Conservation (phyloP, 768 basidiomycete genomes). For the Daedalea quercina region DNA sequence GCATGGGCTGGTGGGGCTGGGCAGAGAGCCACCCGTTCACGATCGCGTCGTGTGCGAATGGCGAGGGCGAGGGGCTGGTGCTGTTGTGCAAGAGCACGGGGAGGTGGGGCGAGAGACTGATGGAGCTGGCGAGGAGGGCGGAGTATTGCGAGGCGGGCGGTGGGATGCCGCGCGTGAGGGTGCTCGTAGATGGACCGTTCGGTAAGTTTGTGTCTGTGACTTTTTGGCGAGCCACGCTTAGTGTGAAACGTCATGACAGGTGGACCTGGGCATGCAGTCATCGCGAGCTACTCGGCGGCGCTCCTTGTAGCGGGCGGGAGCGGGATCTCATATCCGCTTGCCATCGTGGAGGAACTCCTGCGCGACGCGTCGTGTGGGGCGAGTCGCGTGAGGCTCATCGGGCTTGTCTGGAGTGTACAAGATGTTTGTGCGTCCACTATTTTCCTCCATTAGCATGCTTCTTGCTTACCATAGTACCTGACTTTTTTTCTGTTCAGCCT, state of each 20-base stretch:
- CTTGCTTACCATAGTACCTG: too few relatives aligned
- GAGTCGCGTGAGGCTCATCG: conserved; percentile 36
- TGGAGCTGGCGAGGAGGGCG: conserved; percentile 26
- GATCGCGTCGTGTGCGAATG: conserved; percentile 1
- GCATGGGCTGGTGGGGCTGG: conserved; percentile 32
- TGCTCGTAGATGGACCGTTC: conserved; percentile 51
- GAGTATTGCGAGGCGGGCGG: background rate
- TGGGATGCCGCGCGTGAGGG: conserved; percentile 20
- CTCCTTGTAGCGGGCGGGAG: conserved; percentile 54
- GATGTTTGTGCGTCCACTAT: conserved; percentile 31
- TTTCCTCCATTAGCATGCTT: too few relatives aligned
- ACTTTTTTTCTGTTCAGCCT: too few relatives aligned
- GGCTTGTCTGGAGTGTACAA: conserved; percentile 49
- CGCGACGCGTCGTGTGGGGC: conserved; percentile 26
- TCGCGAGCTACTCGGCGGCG: conserved; percentile 43
- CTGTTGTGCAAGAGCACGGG: conserved; percentile 45
- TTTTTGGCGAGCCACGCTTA: background rate
- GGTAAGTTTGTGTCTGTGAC: conserved; percentile 20
- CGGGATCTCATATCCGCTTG: conserved; percentile 51
- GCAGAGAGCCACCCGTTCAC: conserved; percentile 30
- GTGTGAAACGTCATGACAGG: conserved; percentile 19
- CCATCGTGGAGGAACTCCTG: conserved; percentile 45
- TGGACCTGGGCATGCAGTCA: conserved; percentile 38
- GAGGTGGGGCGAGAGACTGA: conserved; percentile 41
- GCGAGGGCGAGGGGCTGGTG: conserved; percentile 30